Base-by-base conservation (phyloP, 345 rosid genomes). In the Hevea brasiliensis region DNA sequence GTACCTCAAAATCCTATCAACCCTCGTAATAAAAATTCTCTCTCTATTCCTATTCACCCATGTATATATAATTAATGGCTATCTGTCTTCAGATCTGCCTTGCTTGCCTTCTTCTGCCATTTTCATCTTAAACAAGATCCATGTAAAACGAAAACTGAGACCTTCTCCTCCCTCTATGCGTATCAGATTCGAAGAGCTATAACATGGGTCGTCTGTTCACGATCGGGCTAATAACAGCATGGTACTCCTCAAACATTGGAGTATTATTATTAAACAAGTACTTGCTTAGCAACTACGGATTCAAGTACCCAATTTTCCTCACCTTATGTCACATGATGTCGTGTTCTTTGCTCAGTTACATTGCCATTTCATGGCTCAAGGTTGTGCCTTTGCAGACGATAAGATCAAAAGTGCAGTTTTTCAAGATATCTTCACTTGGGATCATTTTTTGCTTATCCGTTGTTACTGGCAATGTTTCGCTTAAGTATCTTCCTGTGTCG, bases 401-500 rank as follows among this genome's bases (percentile, higher is more conserved):
- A 3, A 72, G 61, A 72, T 83, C 84, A 23, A 65, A 21, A 42
- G 24, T 29, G 68, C 88, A 82, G 74, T 63, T 85, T 32, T 18
- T 80, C 32, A 85, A 82, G 77, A 85, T 82, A 18, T 83, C 83
- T n/a, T 79, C 82, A 1, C 76, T 85, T 53, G 84, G 85, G 2
- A 3, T 85, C n/a, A 67, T 83, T 17, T 85, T 83, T 60, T 85
- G 86, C 71, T 76, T 71, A 8, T 85, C 88, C 1, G 84, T 85
- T 44, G 88, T 82, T 63, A 76, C 83, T 35, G 88, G 88, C 14
- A 85, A 85, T 41, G 26, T 85, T 0, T 85, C 88, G 13, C 80
- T 85, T 10, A 79, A 66, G 55, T 85, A 78, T n/a, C 83, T 85
- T 27, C 88, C 88, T 2, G 86, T 85, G 27, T 85, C 88, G 41